These are phyloP conservation scores for Penicillium concentricum DNA, from an alignment of 2,329 filamentous ascomycete species.

Conservation along the genomic window DNA sequence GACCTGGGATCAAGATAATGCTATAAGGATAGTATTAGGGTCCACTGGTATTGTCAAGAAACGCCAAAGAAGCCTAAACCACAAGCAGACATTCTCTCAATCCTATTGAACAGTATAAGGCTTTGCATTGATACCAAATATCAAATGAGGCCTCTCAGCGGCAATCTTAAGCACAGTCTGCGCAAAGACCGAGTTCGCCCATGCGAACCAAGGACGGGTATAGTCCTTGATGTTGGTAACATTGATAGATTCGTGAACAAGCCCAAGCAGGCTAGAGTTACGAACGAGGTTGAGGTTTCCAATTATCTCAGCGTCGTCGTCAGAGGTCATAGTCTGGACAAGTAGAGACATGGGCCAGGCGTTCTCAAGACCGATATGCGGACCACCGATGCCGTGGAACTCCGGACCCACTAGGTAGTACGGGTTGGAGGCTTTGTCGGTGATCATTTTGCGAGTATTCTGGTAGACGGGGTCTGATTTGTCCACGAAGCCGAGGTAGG, in stretches of 20 bases:
- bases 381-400: slow-evolving; percentile 86
- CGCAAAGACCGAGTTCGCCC: slow-evolving; percentile 96
- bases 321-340: slow-evolving; percentile 84
- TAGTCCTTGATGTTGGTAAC: slow-evolving; percentile 70
- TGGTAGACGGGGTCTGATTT: slow-evolving; percentile 69
- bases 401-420: slow-evolving; percentile 77
- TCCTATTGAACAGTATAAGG: slow-evolving; percentile 26
- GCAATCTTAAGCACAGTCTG: slow-evolving; percentile 88
- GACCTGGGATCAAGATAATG: neutral
- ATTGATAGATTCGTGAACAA: slow-evolving; percentile 90
- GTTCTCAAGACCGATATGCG: slow-evolving; percentile 75
- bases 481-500: slow-evolving; percentile 58
- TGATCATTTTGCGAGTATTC: slow-evolving; percentile 82
- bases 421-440: slow-evolving; percentile 75
- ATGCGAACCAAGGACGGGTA: slow-evolving; percentile 93
- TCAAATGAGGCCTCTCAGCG: slow-evolving; percentile 79
- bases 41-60: neutral
- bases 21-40: neutral
- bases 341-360: slow-evolving; percentile 97
- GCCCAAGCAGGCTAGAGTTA: slow-evolving; percentile 69
- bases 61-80: neutral
- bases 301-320: slow-evolving; percentile 76
- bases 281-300: slow-evolving; percentile 73
- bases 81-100: neutral
- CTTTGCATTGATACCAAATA: slow-evolving; percentile 65